Evolutionary conservation across 2,329 filamentous ascomycete species (phyloP).

Genomic region (Diatrype stigma): DNA sequence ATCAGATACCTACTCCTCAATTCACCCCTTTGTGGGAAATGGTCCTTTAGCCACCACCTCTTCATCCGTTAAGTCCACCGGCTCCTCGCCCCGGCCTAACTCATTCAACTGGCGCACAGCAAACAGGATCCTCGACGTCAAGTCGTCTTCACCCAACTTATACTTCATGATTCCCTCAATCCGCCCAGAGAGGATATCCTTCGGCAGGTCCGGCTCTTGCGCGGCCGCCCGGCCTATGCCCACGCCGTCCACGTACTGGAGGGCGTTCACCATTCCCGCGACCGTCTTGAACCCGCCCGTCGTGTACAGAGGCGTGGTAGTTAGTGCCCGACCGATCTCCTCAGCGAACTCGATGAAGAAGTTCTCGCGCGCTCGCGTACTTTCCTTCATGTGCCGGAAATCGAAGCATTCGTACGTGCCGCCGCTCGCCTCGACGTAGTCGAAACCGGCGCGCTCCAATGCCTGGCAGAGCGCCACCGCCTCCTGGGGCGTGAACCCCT

Average conservation of each 20-base stretch:
- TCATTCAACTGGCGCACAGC: constrained; percentile 43
- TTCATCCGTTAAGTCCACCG: constrained; percentile 32
- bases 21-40: neutral
- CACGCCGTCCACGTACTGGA: constrained; percentile 50
- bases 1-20: too few species aligned
- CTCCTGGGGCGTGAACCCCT: constrained; percentile 47
- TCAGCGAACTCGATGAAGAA: constrained; percentile 57
- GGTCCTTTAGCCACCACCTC: constrained; percentile 1
- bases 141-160: constrained; percentile 43
- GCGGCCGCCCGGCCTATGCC: constrained; percentile 48
- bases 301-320: constrained; percentile 46
- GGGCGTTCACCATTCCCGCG: too few species aligned
- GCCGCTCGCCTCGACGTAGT: constrained; percentile 56
- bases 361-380: constrained; percentile 48
- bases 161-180: constrained; percentile 44
- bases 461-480: constrained; percentile 41
- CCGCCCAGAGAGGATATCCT: constrained; percentile 40
- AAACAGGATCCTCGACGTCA: constrained; percentile 38
- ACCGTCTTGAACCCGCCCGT: constrained; percentile 50
- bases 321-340: constrained; percentile 38
- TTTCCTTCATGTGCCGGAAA: constrained; percentile 47
- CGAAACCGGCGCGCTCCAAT: constrained; percentile 45
- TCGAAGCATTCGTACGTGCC: constrained; percentile 52
- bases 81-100: constrained; percentile 13
- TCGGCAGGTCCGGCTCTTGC: constrained; percentile 42